Base-by-base conservation (phyloP, 2,329 filamentous ascomycete species). In the Karstenula rhodostoma region DNA sequence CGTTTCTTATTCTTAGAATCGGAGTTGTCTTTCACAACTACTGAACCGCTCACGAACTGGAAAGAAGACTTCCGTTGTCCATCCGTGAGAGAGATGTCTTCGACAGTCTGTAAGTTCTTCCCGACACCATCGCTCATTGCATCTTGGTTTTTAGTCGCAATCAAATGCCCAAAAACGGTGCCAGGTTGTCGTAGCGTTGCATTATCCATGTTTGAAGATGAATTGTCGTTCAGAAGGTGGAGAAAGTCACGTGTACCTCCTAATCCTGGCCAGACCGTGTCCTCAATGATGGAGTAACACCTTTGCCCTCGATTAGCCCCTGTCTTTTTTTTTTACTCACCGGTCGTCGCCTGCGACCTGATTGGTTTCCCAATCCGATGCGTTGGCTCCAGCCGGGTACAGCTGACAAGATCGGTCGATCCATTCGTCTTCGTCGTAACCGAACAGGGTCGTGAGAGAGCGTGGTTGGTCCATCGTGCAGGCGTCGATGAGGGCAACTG, bases 261-360 rank as follows among this genome's bases (percentile, higher is more conserved):
- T n/a, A n/a, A n/a, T n/a, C n/a, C n/a, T n/a, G n/a, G n/a, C n/a
- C n/a, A n/a, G n/a, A n/a, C n/a, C n/a, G n/a, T n/a, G n/a, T n/a
- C n/a, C n/a, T n/a, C n/a, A n/a, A 29, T 8, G 27, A 29, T 4
- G 27, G 27, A 29, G 27, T 29, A n/a, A n/a, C n/a, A n/a, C n/a
- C n/a, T 37, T 59, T 62, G 64, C 64, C 64, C 65, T 63, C 52
- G 43, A 57, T 67, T 33, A 67, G 60, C 63, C 65, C 60, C 63
- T 67, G 58, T 63, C 60, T 65, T 67, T 67, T 67, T 66, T 66
- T 65, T 62, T 59, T 35, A 59, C 59, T 64, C 59, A 62, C 52
- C 57, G 43, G 56, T 62, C 57, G 46, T 32, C 57, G 46, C 27
- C 8, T 19, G 56, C 57, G 44, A 44, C 56, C 58, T 56, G 37